A percentile compares a stretch with the other conserved stretches of the same genome.
These are phyloP conservation scores for Ogataea minuta DNA, from an alignment of 805 yeast genomes.

Conservation along the genomic window DNA sequence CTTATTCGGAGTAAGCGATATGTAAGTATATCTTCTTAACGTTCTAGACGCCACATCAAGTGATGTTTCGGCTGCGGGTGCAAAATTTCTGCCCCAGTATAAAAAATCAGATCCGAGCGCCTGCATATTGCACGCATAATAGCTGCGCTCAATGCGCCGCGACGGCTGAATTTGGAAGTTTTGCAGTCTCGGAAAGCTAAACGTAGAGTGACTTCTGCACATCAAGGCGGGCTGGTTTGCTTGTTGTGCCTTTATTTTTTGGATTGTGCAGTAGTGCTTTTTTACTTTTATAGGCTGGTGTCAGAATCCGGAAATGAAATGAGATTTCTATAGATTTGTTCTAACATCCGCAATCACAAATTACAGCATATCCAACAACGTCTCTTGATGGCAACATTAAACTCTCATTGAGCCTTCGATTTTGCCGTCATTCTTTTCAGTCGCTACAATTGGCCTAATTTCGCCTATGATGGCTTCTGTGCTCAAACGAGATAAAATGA, in stretches of 20 bases:
- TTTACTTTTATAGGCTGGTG: conserved; percentile 6
- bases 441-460: conserved; percentile 3
- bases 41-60: too few species aligned
- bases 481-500: conserved; percentile 12
- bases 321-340: conserved; percentile 11
- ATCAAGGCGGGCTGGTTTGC: not conserved
- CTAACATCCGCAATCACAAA: conserved; percentile 1
- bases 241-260: conserved; percentile 4
- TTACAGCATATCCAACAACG: not conserved
- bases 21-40: too few species aligned
- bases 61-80: too few species aligned
- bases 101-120: not conserved
- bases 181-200: not conserved
- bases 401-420: not conserved
- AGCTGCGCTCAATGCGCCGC: conserved; percentile 1
- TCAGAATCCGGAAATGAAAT: conserved; percentile 13
- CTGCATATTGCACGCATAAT: not conserved
- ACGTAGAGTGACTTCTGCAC: conserved; percentile 1
- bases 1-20: too few species aligned
- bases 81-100: too few species aligned
- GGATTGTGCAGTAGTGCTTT: conserved; percentile 7
- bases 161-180: not conserved
- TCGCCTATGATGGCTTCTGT: conserved; percentile 14
- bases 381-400: conserved; percentile 1
- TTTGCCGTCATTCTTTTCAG: not conserved